Base-by-base conservation (phyloP, 352 stramenopile species). In the Phytopythium boreale region DNA sequence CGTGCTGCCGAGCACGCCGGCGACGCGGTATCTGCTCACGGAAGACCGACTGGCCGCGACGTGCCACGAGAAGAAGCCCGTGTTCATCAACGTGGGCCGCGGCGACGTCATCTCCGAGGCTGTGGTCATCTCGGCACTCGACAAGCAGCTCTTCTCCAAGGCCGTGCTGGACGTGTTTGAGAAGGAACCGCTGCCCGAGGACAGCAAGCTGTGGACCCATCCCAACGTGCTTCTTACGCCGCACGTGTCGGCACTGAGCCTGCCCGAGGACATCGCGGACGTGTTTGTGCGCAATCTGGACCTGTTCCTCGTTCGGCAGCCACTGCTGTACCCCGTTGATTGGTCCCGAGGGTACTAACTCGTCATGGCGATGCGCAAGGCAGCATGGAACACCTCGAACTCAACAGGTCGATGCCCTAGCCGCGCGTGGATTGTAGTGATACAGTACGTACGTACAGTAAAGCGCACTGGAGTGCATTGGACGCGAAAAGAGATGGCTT, bases 81-180 rank as follows among this genome's bases (percentile, higher is more conserved):
- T 93, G 51, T 84, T 97, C 66, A 80, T 97, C 69, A 96, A 95
- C 73, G 83, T 95, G 12, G 90, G 90, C 24, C 81, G 90, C n/a
- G 90, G 88, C 24, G 87, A 96, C 61, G 64, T 96, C 36, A 80
- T 96, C 44, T 67, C 70, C 34, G 83, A 93, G 66, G 26, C 41
- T n/a, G 72, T 68, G 34, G 70, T 97, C 47, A 5, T 96, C 27
- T 50, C 61, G 44, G 84, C 88, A 52, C 74, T 97, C 27, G 80
- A 94, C 55, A 70, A 80, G 2, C 47, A 71, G 17, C 77, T 84
- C 41, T 69, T 97, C 14, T 84, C 80, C 27, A 82, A 73, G 57
- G 74, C 77, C 0, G 77, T 85, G 57, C 69, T 90, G 47, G 79
- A 89, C 41, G 77, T 88, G 29, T 79, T 84, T 26, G 76, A 85